Conservation (phyloP, 1,284 basidiomycete species). For the Trametes pubescens region DNA sequence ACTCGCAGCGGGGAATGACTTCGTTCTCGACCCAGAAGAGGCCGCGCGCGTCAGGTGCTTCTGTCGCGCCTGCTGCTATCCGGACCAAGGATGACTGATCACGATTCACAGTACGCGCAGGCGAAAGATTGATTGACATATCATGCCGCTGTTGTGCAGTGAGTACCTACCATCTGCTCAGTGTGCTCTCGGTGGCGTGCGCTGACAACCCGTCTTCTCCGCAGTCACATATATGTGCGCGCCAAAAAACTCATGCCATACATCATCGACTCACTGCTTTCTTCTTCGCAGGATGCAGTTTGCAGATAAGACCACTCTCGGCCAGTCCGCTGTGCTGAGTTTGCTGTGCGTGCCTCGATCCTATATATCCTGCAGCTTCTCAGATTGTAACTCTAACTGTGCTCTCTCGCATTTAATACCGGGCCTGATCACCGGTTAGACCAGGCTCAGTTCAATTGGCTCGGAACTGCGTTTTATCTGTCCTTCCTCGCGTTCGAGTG, state of each 20-base stretch:
- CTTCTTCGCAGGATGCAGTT: slow-evolving; percentile 63
- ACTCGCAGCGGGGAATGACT: slow-evolving; percentile 54
- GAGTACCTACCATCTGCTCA: slow-evolving; percentile 45
- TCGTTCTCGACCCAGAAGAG: slow-evolving; percentile 58
- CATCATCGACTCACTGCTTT: neutral
- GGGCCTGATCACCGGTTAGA: slow-evolving; percentile 43
- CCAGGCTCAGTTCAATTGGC: slow-evolving; percentile 56
- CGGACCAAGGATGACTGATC: neutral
- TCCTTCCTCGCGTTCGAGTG: slow-evolving; percentile 74
- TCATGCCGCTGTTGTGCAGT: slow-evolving; percentile 79
- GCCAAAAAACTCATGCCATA: neutral
- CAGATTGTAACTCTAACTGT: slow-evolving; percentile 29
- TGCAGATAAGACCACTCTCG: slow-evolving; percentile 79
- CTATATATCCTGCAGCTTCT: neutral
- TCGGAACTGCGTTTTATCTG: slow-evolving; percentile 75
- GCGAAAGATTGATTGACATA: slow-evolving; percentile 69
- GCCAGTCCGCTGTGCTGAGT: slow-evolving; percentile 70
- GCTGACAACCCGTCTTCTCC: slow-evolving; percentile 12
- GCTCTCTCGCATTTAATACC: slow-evolving; percentile 31
- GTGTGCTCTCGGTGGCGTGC: slow-evolving; percentile 39
- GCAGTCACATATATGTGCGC: slow-evolving; percentile 65
- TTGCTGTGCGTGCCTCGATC: slow-evolving; percentile 54
- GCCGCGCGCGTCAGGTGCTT: slow-evolving; percentile 60
- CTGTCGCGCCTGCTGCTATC: neutral
- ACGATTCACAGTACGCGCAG: slow-evolving; percentile 45